Conservation (phyloP, 1,284 basidiomycete species). For the Calocybe gambosa region DNA sequence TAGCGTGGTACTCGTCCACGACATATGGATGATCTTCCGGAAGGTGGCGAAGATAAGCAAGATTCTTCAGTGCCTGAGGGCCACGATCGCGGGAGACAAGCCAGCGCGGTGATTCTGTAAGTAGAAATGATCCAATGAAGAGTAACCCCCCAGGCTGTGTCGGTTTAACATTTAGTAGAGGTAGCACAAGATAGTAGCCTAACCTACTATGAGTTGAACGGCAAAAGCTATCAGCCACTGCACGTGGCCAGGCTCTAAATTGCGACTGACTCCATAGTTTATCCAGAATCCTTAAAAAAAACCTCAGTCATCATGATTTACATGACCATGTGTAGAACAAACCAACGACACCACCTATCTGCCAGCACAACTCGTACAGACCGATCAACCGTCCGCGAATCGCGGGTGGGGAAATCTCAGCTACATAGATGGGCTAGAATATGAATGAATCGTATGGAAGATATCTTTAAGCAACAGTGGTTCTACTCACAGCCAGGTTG, state of each 20-base stretch:
- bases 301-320: neutral
- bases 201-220: slow-evolving; percentile 38
- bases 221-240: slow-evolving; percentile 47
- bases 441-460: slow-evolving; percentile 11
- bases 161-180: neutral
- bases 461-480: slow-evolving; percentile 8
- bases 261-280: slow-evolving; percentile 37
- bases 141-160: slow-evolving; percentile 39
- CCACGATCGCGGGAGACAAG: slow-evolving; percentile 37
- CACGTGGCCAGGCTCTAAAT: slow-evolving; percentile 27
- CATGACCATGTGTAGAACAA: slow-evolving; percentile 6
- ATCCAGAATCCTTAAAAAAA: slow-evolving; percentile 36
- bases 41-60: slow-evolving; percentile 34
- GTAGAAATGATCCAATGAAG: slow-evolving; percentile 34
- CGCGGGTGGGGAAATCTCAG: slow-evolving; percentile 37
- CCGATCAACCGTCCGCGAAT: slow-evolving; percentile 45
- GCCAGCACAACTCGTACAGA: slow-evolving; percentile 40
- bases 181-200: neutral
- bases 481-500: slow-evolving; percentile 27
- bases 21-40: slow-evolving; percentile 32
- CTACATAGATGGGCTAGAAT: slow-evolving; percentile 32
- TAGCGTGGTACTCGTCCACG: slow-evolving; percentile 29
- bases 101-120: slow-evolving; percentile 46
- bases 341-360: slow-evolving; percentile 30
- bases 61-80: slow-evolving; percentile 31